A percentile compares a stretch with the other conserved stretches of the same genome.
Conservation (phyloP, 345 rosid species). For the Iberis pinnata region DNA sequence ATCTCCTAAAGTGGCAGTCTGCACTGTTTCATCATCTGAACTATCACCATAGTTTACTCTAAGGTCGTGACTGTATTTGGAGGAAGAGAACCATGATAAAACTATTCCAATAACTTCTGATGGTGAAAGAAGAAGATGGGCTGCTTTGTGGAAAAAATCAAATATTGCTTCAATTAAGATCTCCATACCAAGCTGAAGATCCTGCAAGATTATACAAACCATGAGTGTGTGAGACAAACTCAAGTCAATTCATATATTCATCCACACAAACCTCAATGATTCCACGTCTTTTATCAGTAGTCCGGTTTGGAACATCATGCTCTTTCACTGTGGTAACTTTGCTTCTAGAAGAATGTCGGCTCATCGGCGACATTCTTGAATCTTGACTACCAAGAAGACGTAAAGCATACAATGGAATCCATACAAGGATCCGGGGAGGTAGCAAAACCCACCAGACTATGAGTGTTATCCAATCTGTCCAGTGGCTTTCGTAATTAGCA, state of each 20-base stretch:
- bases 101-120: conserved; percentile 38
- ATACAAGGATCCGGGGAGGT: conserved; percentile 49
- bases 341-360: conserved; percentile 30
- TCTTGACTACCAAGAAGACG: conserved; percentile 31
- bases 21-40: conserved; percentile 31
- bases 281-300: conserved; percentile 89
- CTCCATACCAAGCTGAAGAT: conserved; percentile 86
- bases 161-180: conserved; percentile 66
- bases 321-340: conserved; percentile 44
- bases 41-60: conserved; percentile 20
- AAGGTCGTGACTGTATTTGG: conserved; percentile 9
- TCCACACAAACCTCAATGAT: conserved; percentile 69
- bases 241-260: neutral
- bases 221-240: neutral
- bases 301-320: conserved; percentile 50
- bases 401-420: conserved; percentile 39
- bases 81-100: conserved; percentile 46
- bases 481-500: conserved; percentile 33
- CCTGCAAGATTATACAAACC: conserved; percentile 43
- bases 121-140: conserved; percentile 70
- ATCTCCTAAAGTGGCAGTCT: conserved; percentile 52
- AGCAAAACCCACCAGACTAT: conserved; percentile 56
- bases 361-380: conserved; percentile 27
- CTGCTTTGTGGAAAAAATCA: conserved; percentile 66
- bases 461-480: conserved; percentile 46